A percentile compares a stretch with the other conserved stretches of the same genome.
phyloP scores from a whole-genome alignment of 202 grass and related monocot species.

The Schoenoplectus tabernaemontani region DNA sequence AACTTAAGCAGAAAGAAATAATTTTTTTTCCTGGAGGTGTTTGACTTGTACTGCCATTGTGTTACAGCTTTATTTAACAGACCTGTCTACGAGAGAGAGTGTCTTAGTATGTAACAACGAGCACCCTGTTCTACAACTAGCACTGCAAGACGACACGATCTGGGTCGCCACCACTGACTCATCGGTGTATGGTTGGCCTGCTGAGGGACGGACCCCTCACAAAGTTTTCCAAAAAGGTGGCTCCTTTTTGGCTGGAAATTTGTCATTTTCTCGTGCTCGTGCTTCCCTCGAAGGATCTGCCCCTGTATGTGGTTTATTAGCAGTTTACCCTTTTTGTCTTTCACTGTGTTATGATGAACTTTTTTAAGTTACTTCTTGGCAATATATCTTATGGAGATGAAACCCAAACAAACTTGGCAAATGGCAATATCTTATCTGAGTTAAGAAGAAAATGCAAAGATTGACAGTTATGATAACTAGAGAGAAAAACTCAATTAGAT shows the following conservation, averaged over 20 bases:
- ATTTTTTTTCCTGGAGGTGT: neutral
- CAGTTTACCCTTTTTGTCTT: neutral
- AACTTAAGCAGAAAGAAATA: neutral
- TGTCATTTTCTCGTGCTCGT: slow-evolving; percentile 83
- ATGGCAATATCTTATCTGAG: neutral
- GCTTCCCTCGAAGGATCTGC: slow-evolving; percentile 95
- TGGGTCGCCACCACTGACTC: slow-evolving; percentile 86
- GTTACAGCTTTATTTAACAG: slow-evolving; percentile 74
- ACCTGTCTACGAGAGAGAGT: slow-evolving; percentile 74
- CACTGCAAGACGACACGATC: slow-evolving; percentile 85
- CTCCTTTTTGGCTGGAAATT: slow-evolving; percentile 91
- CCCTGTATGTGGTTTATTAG: slow-evolving; percentile 44
- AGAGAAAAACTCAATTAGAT: neutral
- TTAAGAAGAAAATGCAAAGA: neutral
- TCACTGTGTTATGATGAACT: neutral
- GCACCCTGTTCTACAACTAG: slow-evolving; percentile 64
- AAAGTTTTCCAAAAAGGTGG: slow-evolving; percentile 75
- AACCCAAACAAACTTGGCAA: neutral
- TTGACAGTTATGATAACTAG: neutral
- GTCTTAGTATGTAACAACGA: slow-evolving; percentile 75
- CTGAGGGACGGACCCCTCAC: slow-evolving; percentile 46
- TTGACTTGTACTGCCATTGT: slow-evolving; percentile 7
- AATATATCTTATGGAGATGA: neutral
- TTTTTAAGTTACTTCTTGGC: neutral
- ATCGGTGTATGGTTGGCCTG: slow-evolving; percentile 71